Evolutionary conservation across 2,329 filamentous ascomycete species (phyloP), one percentile per base, ranked within the genome.

Genomic region (Aspergillus vadensis): DNA sequence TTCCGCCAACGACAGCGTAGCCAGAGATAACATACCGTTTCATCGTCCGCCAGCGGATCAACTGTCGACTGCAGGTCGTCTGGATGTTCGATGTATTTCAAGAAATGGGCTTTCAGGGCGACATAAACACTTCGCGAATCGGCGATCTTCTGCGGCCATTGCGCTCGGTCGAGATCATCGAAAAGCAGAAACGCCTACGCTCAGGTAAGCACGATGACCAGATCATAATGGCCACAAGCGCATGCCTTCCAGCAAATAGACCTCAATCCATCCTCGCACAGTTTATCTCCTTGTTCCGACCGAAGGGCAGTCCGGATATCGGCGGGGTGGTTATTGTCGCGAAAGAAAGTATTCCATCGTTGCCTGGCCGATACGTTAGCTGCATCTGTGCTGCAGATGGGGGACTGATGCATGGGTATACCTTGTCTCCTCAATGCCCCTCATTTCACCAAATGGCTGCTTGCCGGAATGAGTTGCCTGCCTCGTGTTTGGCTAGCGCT

Each of bases 171-270:
- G 9, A 88, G 79, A 55, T 85, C 84, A 65, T 89, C 86, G 72
- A 92, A 94, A 30, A 97, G 81, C 49, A 97, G 81, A 74, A 97
- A 96, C 39, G 86, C 86, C 91, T 94, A 67, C 57, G 54, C 23
- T 15, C 19, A 38, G 38, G 64, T 71, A 55, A 71, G 66, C 60
- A 64, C 64, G 59, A 69, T 60, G 52, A 47, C 59, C 49, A 60
- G 48, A 5, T 7, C 41, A 25, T 23, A 49, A 36, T 54, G 55
- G 21, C 44, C 15, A 39, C 25, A 58, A 59, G 30, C 44, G 55
- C 63, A 69, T 72, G 89, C 91, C 86, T 97, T 97, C 94, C 94
- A 98, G 76, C 90, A 96, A 39, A 96, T 84, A 3, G 94, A 97
- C 58, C 93, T 87, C 65, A 92, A 86, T 14, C 91, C 92, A 50